These are phyloP conservation scores for Pterocarpus macrocarpus DNA, from an alignment of 306 rosid species.

Conservation along the genomic window DNA sequence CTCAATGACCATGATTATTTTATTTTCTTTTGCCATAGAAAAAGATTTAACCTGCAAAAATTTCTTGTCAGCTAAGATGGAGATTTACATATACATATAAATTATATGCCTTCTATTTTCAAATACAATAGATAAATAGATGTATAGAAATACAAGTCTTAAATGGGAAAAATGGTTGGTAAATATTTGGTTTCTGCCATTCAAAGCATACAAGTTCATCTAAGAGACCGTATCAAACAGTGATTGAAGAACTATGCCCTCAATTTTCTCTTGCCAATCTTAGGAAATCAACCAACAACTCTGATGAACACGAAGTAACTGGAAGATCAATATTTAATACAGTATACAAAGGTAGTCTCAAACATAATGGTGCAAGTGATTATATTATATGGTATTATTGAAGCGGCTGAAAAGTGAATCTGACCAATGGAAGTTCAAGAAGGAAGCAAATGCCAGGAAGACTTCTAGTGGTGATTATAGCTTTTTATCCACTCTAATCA, in stretches of 20 bases:
- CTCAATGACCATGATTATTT: no score
- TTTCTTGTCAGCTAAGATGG: not conserved
- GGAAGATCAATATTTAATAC: not conserved
- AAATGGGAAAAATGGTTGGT: not conserved
- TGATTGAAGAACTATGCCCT: slow-evolving; percentile 14
- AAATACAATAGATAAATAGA: no score
- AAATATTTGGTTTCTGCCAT: not conserved
- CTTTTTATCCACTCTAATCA: not conserved
- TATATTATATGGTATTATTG: not conserved
- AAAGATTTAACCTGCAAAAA: not conserved
- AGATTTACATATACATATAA: no score
- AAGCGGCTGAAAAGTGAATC: not conserved
- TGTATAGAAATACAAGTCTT: not conserved
- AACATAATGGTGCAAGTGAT: not conserved
- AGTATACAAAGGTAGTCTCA: slow-evolving; percentile 6
- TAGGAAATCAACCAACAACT: slow-evolving; percentile 22
- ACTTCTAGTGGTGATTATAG: not conserved
- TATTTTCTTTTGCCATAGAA: not conserved
- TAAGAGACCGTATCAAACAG: not conserved
- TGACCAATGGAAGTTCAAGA: not conserved
- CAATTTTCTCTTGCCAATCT: slow-evolving; percentile 36
- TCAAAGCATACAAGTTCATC: slow-evolving; percentile 2
- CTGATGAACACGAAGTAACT: not conserved
- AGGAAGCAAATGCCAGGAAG: not conserved
- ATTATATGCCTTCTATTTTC: no score